phyloP scores from a whole-genome alignment of 495 filamentous ascomycete species.

The Staphylotrichum longicolle region DNA sequence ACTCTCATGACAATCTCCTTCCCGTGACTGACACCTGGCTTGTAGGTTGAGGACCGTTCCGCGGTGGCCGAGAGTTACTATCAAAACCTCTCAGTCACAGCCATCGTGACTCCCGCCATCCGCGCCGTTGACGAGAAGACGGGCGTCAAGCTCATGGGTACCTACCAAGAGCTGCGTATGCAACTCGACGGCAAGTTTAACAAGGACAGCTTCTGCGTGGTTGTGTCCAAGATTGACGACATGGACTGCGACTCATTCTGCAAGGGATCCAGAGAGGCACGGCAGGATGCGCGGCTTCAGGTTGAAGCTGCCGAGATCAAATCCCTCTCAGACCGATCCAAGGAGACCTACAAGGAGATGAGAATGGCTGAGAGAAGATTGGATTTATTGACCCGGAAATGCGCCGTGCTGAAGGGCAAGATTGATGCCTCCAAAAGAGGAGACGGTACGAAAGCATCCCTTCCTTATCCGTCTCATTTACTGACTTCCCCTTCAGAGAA shows the following conservation, averaged over 20 bases:
- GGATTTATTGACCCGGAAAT: not conserved
- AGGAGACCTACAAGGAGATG: not conserved
- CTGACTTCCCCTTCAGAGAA: not conserved
- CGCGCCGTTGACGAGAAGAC: constrained; percentile 29
- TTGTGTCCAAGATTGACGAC: constrained; percentile 28
- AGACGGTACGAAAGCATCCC: not conserved
- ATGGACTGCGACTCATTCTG: constrained; percentile 22
- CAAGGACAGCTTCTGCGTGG: constrained; percentile 24
- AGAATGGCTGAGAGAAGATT: not conserved
- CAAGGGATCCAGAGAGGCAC: constrained; percentile 1
- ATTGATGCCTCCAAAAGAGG: not conserved
- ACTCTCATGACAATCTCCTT: not conserved
- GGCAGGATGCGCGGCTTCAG: not conserved
- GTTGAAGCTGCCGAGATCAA: not conserved
- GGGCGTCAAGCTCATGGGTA: constrained; percentile 19
- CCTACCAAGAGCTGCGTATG: constrained; percentile 26
- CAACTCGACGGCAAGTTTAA: constrained; percentile 25
- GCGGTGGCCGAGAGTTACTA: constrained; percentile 1
- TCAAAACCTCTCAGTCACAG: not conserved
- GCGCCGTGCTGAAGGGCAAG: not conserved
- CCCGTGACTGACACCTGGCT: too few relatives aligned
- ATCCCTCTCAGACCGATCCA: not conserved
- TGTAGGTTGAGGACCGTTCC: not conserved
- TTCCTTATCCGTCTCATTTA: not conserved
- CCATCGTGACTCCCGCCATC: constrained; percentile 23